These are phyloP conservation scores for Mortierella sp. DNA, from an alignment of 371 early-diverging fungal species.

Conservation along the genomic window DNA sequence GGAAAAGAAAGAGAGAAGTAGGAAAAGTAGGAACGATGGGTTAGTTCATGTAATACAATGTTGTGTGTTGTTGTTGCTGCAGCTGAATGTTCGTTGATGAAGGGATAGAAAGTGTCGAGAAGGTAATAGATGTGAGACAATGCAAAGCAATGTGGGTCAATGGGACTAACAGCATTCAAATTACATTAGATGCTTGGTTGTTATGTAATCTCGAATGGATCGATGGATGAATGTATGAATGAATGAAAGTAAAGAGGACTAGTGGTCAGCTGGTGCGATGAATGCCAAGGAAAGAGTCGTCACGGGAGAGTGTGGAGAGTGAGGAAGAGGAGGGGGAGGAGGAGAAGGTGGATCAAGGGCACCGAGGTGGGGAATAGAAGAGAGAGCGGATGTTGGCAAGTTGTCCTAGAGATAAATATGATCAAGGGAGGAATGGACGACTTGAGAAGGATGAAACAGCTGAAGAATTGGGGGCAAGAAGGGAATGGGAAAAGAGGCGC, in stretches of 20 bases:
- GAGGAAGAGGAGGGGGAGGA: constrained; percentile 1
- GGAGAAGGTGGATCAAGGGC: not conserved
- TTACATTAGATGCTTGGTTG: not conserved
- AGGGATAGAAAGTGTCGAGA: too few species aligned
- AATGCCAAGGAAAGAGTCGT: constrained; percentile 4
- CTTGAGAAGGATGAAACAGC: not conserved
- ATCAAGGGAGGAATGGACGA: not conserved
- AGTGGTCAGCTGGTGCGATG: not conserved
- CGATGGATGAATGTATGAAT: constrained; percentile 1
- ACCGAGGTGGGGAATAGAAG: not conserved
- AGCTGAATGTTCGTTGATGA: too few species aligned
- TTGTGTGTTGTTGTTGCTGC: not conserved
- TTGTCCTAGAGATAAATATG: not conserved
- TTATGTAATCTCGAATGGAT: constrained; percentile 3
- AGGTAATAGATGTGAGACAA: not conserved
- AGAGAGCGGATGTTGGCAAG: not conserved
- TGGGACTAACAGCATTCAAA: not conserved
- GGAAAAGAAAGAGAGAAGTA: not conserved
- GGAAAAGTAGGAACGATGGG: not conserved
- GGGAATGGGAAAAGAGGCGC: not conserved
- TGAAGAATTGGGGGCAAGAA: not conserved
- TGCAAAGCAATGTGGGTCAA: too few species aligned
- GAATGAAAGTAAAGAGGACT: not conserved
- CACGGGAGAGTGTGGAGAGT: not conserved
- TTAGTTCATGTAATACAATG: not conserved